phyloP scores from a whole-genome alignment of 306 rosid genomes.

The Sicyos baderoa region DNA sequence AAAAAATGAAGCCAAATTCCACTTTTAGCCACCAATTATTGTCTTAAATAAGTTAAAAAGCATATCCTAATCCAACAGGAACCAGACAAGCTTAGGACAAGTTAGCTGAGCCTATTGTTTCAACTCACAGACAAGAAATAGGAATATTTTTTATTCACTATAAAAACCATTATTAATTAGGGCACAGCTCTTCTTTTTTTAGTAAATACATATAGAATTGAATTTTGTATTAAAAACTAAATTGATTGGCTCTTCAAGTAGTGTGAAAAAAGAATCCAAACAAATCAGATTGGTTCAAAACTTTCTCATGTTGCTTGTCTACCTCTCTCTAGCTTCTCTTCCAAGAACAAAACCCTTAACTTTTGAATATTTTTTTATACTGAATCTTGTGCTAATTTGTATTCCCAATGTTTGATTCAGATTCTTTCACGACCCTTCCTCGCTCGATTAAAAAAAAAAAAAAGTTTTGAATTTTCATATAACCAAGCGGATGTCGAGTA shows the following conservation, averaged over 20 bases:
- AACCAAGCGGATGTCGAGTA: too few species aligned
- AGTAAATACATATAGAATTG: background rate
- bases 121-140: background rate
- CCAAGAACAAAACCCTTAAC: background rate
- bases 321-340: background rate
- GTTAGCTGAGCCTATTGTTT: background rate
- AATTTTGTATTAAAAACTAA: background rate
- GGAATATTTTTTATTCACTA: slow-evolving; percentile 5
- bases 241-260: slow-evolving; percentile 11
- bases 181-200: background rate
- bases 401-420: too few species aligned
- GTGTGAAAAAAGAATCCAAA: slow-evolving; percentile 9
- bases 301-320: slow-evolving; percentile 1
- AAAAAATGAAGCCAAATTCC: background rate
- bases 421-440: too few species aligned
- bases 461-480: too few species aligned
- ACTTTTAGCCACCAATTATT: background rate
- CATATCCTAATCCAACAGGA: background rate
- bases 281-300: background rate
- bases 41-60: background rate
- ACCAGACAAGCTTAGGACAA: slow-evolving; percentile 13
- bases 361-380: too few species aligned
- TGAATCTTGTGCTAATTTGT: too few species aligned
- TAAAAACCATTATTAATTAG: background rate
- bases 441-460: too few species aligned